Conservation (phyloP, 495 filamentous ascomycete genomes). For the Margaritispora aquatica region DNA sequence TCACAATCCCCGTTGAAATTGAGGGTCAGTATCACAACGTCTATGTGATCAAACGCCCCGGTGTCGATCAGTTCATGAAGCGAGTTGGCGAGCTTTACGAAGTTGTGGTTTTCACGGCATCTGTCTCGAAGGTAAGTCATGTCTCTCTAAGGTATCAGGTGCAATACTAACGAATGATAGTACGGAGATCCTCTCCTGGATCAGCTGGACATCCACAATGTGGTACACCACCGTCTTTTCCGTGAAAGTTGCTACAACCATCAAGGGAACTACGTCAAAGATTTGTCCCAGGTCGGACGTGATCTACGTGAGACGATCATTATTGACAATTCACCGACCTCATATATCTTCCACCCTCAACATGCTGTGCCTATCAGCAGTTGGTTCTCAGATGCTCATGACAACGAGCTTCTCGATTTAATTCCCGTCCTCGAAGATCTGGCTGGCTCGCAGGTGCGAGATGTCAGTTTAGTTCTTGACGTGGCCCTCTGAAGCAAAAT, state of each 20-base stretch:
- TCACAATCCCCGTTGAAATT: conserved; percentile 98
- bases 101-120: conserved; percentile 97
- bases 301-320: conserved; percentile 98
- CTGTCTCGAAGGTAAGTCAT: conserved; percentile 82
- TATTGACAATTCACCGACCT: conserved; percentile 98
- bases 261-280: conserved; percentile 99
- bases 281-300: conserved; percentile 92
- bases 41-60: conserved; percentile 97
- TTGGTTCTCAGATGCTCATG: conserved; percentile 99
- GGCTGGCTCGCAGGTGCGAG: conserved; percentile 75
- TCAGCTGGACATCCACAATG: conserved; percentile 94
- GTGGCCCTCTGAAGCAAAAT: conserved; percentile 66
- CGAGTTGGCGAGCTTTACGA: conserved; percentile 96
- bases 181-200: conserved; percentile 96
- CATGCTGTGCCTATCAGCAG: conserved; percentile 99
- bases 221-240: conserved; percentile 94
- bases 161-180: conserved; percentile 36
- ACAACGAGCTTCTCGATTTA: conserved; percentile 96
- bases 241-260: conserved; percentile 99
- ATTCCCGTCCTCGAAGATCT: conserved; percentile 99
- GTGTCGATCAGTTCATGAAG: conserved; percentile 98
- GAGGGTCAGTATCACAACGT: conserved; percentile 99
- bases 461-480: conserved; percentile 97
- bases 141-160: conserved; percentile 3
- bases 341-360: conserved; percentile 99